Evolutionary conservation across 176 grass and related monocot genomes (phyloP), one percentile per base, ranked within the genome.

Genomic region (Eleusine coracana): DNA sequence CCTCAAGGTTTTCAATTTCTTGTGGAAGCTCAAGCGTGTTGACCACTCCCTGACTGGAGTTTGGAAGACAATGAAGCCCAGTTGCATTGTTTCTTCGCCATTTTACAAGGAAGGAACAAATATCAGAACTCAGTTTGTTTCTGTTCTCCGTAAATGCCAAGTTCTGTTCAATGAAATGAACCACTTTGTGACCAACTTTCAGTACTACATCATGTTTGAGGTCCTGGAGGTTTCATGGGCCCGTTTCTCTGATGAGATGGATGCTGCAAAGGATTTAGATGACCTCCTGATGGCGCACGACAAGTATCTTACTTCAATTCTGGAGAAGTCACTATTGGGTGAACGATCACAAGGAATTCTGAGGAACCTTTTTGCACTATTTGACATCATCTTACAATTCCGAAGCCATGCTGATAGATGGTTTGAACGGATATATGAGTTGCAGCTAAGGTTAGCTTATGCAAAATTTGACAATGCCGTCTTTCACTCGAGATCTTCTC

Each of bases 201-300:
- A 98, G 49, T 92, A 93, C 83, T 98, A 98, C 65, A 98, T 98
- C 59, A 98, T 93, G 96, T 98, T 98, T 91, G 96, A 98, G 80
- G 96, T 98, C 41, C 92, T 98, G 76, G 96, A 95, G 80, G 68
- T 93, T 79, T 98, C 96, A 6, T 98, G 96, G 96, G 92, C 87
- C 60, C 82, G 68, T 65, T 98, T 98, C 52, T 98, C 90, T 37
- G 90, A 93, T 85, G 96, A 95, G 90, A 98, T 98, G 96, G 91
- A 98, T 81, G 77, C 80, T 31, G 89, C 96, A 52, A 95, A 84
- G 65, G 96, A 98, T 93, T 91, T 98, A 49, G 96, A 98, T 66
- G 92, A 98, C 85, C 88, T 98, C 74, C 77, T 98, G 21, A 70
- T 85, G 51, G 96, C 91, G 29, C 96, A 98, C 10, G 85, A 98